Base-by-base conservation (phyloP, 192 early-diverging fungal species). In the Dimargaris cristalligena region DNA sequence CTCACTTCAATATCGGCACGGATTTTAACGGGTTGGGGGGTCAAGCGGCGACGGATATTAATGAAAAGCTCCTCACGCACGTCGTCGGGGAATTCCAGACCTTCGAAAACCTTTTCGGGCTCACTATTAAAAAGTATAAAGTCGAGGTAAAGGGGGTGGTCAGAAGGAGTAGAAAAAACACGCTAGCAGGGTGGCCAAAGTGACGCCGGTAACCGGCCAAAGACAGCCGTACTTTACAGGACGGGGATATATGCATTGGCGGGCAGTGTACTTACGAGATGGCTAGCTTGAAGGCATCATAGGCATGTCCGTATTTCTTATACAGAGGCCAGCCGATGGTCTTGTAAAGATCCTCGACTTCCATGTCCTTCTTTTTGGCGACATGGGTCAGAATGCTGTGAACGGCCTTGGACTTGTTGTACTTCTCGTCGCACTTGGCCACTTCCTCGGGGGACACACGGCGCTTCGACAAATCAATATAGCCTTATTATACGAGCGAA, bases 381-480 rank as follows among this genome's bases (percentile, higher is more conserved):
- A 94, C 87, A 9, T 67, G 63, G 23, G 52, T 66, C 29, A 74
- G 61, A 20, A 76, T 73, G 18, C 69, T 60, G 58, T 74, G 71
- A 28, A 71, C 69, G 59, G 86, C 82, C 67, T 91, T 93, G 34
- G 91, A 92, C 71, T 93, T 95, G 66, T 85, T 85, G 79, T 80
- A 96, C 66, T 84, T 85, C 61, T 96, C 93, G 65, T 92, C 87
- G 71, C 92, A 94, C 67, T 87, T 82, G 34, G 75, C 75, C 22
- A 88, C 78, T 62, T 99, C 93, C 65, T 94, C 92, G 13, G 85
- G 77, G 18, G 82, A 81, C 41, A 92, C 91, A 62, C 88, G 79
- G 67, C 90, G 83, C 81, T 99, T 99, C 8, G 91, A 93, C 66
- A 99, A 69, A 73, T 99, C 95, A 70, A 99, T 99, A 74, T 99